A percentile compares a stretch with the other conserved stretches of the same genome.
These are phyloP conservation scores for Aspergillus indologenus DNA, from an alignment of 495 filamentous ascomycete genomes.

Conservation along the genomic window DNA sequence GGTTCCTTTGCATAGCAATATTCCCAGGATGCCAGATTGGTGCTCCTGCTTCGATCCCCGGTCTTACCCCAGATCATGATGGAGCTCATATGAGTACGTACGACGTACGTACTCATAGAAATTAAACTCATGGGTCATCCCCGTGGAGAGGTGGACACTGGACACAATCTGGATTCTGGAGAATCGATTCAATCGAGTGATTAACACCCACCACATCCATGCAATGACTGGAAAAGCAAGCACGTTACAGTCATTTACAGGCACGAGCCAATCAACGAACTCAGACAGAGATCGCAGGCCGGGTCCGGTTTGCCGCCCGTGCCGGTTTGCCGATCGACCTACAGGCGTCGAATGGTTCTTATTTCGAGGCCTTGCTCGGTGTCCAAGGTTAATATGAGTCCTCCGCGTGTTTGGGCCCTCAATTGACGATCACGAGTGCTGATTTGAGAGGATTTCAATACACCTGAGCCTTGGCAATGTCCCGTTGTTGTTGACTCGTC, in stretches of 20 bases:
- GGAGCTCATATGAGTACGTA: no score
- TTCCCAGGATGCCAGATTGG: neutral
- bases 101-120: neutral
- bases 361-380: no score
- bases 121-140: neutral
- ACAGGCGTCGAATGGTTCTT: no score
- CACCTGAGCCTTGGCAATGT: no score
- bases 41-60: neutral
- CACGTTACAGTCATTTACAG: neutral
- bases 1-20: neutral
- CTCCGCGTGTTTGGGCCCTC: no score
- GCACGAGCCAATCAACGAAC: neutral
- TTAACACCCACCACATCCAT: neutral
- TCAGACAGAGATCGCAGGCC: constrained; percentile 7
- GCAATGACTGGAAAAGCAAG: neutral
- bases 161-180: neutral
- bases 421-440: no score
- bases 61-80: neutral
- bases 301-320: constrained; percentile 19
- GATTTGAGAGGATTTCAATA: no score
- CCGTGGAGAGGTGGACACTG: neutral
- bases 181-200: neutral
- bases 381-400: no score
- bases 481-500: no score
- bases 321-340: constrained; percentile 33